These are phyloP conservation scores for Zygoascus ofunaensis DNA, from an alignment of 805 yeast genomes.

Conservation along the genomic window DNA sequence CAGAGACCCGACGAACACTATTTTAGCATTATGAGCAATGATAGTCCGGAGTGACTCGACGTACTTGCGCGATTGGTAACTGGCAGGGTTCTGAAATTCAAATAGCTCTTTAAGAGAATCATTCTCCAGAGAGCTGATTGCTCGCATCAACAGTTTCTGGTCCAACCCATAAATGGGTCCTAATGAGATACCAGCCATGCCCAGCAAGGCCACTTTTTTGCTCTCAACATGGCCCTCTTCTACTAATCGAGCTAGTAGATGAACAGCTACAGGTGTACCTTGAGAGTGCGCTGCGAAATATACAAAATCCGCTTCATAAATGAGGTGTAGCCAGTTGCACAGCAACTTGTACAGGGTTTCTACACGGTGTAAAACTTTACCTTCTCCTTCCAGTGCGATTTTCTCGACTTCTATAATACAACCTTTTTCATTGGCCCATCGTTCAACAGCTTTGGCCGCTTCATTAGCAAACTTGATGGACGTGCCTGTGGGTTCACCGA, in stretches of 20 bases:
- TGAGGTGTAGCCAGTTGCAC: constrained; percentile 52
- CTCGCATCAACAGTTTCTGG: constrained; percentile 71
- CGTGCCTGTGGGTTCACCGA: constrained; percentile 96
- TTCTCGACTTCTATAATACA: constrained; percentile 58
- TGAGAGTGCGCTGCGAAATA: constrained; percentile 92
- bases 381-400: constrained; percentile 90
- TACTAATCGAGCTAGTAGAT: constrained; percentile 63
- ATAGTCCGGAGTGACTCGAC: constrained; percentile 57
- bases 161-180: constrained; percentile 93
- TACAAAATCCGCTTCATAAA: constrained; percentile 65
- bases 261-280: constrained; percentile 86
- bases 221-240: constrained; percentile 41
- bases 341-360: constrained; percentile 67
- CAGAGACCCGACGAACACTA: constrained; percentile 77
- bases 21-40: constrained; percentile 61
- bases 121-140: constrained; percentile 83
- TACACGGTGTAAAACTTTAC: constrained; percentile 79
- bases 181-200: constrained; percentile 92
- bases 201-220: constrained; percentile 58
- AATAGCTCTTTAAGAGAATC: constrained; percentile 80
- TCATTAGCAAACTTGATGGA: constrained; percentile 83
- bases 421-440: constrained; percentile 47
- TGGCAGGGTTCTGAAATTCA: constrained; percentile 72
- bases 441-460: constrained; percentile 67
- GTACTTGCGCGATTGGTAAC: constrained; percentile 62